Evolutionary conservation across 352 stramenopile species (phyloP).

Genomic region (Globisporangium splendens): DNA sequence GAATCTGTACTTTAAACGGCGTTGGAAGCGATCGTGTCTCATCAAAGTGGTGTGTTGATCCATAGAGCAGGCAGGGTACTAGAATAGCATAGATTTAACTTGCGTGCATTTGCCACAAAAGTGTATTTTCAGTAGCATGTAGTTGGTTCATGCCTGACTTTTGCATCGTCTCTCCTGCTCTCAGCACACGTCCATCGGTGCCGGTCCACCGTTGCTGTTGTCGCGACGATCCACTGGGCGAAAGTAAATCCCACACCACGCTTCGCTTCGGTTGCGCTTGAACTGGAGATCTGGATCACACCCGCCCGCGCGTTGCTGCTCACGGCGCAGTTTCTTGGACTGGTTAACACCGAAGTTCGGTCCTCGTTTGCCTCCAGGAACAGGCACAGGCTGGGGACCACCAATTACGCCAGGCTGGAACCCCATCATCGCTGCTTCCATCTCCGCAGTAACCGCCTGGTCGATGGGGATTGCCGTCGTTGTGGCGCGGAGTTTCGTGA

Average conservation of each 20-base stretch:
- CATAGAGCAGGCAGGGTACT: neutral
- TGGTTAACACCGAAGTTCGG: conserved; percentile 77
- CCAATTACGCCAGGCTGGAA: conserved; percentile 76
- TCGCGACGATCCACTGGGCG: conserved; percentile 22
- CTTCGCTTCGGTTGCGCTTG: conserved; percentile 75
- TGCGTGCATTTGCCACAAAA: too few species aligned
- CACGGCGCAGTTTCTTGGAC: conserved; percentile 70
- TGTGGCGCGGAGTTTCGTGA: conserved; percentile 64
- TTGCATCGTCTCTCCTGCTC: neutral
- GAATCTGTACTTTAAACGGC: conserved; percentile 54
- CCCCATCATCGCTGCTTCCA: conserved; percentile 87
- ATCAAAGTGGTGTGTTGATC: conserved; percentile 1
- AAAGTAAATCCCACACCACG: conserved; percentile 79
- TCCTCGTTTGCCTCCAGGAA: conserved; percentile 76
- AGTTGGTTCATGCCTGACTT: neutral
- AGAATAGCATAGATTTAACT: neutral
- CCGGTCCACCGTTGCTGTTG: conserved; percentile 15
- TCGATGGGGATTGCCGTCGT: conserved; percentile 84
- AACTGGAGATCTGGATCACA: conserved; percentile 79
- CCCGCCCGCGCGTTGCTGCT: conserved; percentile 76
- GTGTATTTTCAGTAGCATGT: too few species aligned
- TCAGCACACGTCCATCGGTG: conserved; percentile 57
- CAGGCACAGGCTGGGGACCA: conserved; percentile 68
- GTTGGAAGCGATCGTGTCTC: conserved; percentile 21
- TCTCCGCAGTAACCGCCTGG: conserved; percentile 82